Evolutionary conservation across 1,284 basidiomycete species (phyloP).

Genomic region (Microbotryum intermedium): DNA sequence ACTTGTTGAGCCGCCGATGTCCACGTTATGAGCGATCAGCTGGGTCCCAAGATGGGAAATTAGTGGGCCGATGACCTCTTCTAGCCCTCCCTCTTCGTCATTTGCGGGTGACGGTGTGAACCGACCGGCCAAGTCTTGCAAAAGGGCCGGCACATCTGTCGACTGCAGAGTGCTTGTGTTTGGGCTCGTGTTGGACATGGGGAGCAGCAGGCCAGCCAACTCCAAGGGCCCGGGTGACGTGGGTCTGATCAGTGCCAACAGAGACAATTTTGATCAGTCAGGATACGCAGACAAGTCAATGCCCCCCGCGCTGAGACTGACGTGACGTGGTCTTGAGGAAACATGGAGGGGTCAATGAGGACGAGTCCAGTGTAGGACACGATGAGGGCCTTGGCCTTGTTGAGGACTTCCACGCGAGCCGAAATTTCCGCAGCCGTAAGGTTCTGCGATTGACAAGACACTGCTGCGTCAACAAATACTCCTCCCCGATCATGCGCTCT

Average conservation of each 20-base stretch:
- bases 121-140: constrained; percentile 43
- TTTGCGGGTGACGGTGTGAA: constrained; percentile 34
- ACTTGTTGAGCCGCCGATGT: constrained; percentile 33
- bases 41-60: constrained; percentile 35
- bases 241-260: constrained; percentile 31
- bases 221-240: constrained; percentile 65
- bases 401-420: constrained; percentile 52
- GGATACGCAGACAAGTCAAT: too few species aligned
- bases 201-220: constrained; percentile 63
- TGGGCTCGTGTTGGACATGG: constrained; percentile 36
- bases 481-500: too few species aligned
- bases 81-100: constrained; percentile 39
- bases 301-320: constrained; percentile 43
- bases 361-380: constrained; percentile 85
- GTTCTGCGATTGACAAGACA: neutral
- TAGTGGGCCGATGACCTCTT: constrained; percentile 44
- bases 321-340: constrained; percentile 67
- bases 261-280: neutral
- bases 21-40: constrained; percentile 24
- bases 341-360: constrained; percentile 83
- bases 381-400: constrained; percentile 67
- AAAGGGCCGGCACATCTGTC: constrained; percentile 42
- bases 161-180: constrained; percentile 38
- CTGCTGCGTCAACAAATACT: constrained; percentile 2
- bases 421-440: neutral